Conservation (phyloP, 2,329 filamentous ascomycete genomes). For the Alternaria viburni region DNA sequence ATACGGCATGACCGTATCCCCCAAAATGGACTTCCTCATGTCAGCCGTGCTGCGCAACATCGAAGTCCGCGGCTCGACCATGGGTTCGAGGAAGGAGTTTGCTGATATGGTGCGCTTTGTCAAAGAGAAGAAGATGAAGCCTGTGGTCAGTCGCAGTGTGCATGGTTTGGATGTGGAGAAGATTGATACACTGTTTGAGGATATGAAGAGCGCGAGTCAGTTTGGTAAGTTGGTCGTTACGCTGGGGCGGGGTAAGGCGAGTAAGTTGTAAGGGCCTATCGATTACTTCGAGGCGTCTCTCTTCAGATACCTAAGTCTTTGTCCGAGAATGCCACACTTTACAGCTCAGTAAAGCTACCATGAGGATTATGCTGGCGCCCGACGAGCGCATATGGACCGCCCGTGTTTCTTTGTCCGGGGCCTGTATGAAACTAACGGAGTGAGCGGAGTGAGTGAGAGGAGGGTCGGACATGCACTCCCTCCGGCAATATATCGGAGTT, state of each 20-base stretch:
- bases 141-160: conserved; percentile 77
- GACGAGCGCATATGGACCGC: not conserved
- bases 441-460: not conserved
- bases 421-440: not conserved
- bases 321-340: not conserved
- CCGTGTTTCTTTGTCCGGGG: not conserved
- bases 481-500: not conserved
- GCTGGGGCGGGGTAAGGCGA: conserved; percentile 33
- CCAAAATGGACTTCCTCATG: conserved; percentile 89
- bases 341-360: not conserved
- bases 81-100: conserved; percentile 91
- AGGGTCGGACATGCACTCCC: not conserved
- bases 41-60: conserved; percentile 83
- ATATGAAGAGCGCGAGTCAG: conserved; percentile 84
- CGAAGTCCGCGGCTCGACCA: conserved; percentile 83
- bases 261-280: conserved; percentile 35
- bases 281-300: not conserved
- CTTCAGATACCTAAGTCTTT: not conserved
- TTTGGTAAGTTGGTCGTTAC: conserved; percentile 89
- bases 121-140: conserved; percentile 71
- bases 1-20: conserved; percentile 90
- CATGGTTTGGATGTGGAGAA: conserved; percentile 75
- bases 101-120: conserved; percentile 90
- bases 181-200: conserved; percentile 83
- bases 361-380: not conserved